Evolutionary conservation across 139 green algal genomes (phyloP), one percentile per base, ranked within the genome.

Genomic region (Coelastrella sp.): DNA sequence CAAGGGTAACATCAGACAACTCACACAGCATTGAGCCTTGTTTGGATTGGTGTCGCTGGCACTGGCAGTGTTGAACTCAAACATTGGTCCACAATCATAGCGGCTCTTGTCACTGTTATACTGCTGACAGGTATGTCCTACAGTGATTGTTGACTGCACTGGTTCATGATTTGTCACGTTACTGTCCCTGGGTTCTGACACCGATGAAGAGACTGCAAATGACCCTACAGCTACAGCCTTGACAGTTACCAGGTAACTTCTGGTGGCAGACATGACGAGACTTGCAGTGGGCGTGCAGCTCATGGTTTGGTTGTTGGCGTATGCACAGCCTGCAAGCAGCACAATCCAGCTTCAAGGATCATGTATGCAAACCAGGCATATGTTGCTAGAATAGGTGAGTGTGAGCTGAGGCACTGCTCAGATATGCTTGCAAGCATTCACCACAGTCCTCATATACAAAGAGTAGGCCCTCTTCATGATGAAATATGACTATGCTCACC

Each of bases 1-100:
- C n/a, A n/a, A n/a, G n/a, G n/a, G n/a, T n/a, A n/a, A n/a, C n/a
- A n/a, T n/a, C n/a, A n/a, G n/a, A n/a, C n/a, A n/a, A 75, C 67
- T 75, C 67, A 75, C 67, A 51, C 67, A 75, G 67, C 67, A 75
- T 35, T 17, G 30, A 5, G 13, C 35, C 7, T 50, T n/a, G 67
- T 53, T 34, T 27, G 67, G 67, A 13, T 9, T 27, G 17, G 23
- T 37, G 37, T 51, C 51, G 67, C 15, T 6, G 5, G 67, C 67
- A 75, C 25, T 45, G 5, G 35, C 37, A 45, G 25, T 75, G 35
- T 75, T 57, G 37, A 32, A 51, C 4, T 17, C 30, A n/a, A 37
- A 75, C 11, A 19, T 75, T 35, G 67, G 37, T 9, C 32, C 25
- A 45, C 67, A 75, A 6, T 51, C 35, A 53, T 27, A 53, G 17